Percentiles rank a stretch among this genome's conserved stretches.
Evolutionary conservation across 1,284 basidiomycete species (phyloP).

Genomic region (Heterobasidion occidentale): DNA sequence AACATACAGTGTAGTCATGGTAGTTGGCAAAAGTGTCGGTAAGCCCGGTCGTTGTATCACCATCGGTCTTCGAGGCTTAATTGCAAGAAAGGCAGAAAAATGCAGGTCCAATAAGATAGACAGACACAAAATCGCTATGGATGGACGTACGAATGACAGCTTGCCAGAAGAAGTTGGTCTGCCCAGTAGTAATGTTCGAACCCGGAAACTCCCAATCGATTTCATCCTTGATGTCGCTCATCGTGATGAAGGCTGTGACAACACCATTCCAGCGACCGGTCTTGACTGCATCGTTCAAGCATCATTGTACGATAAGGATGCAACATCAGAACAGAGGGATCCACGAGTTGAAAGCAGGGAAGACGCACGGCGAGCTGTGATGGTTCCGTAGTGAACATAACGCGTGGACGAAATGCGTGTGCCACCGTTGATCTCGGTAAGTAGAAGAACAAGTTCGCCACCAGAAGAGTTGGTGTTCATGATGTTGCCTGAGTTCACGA

Average conservation of each 20-base stretch:
- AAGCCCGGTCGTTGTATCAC: conserved; percentile 36
- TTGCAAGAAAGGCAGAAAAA: conserved; percentile 1
- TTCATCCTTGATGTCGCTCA: conserved; percentile 81
- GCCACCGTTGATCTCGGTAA: conserved; percentile 65
- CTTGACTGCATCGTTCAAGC: conserved; percentile 38
- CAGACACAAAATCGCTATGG: background rate
- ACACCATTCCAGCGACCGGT: conserved; percentile 68
- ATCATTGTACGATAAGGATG: background rate
- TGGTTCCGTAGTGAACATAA: conserved; percentile 74
- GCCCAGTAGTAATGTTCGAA: conserved; percentile 47
- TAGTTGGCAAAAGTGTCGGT: conserved; percentile 61
- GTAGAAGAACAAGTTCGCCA: conserved; percentile 55
- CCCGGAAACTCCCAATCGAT: conserved; percentile 84
- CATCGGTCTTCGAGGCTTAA: conserved; percentile 35
- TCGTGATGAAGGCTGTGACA: conserved; percentile 79
- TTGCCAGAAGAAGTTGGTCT: conserved; percentile 78
- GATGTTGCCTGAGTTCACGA: conserved; percentile 60
- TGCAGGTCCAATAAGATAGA: background rate
- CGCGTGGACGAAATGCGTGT: conserved; percentile 73
- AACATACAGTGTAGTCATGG: conserved; percentile 67
- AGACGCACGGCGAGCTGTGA: conserved; percentile 52
- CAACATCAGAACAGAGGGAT: background rate
- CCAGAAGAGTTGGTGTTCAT: conserved; percentile 52
- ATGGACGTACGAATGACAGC: conserved; percentile 57
- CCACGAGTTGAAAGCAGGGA: background rate